A percentile compares a stretch with the other conserved stretches of the same genome.
Evolutionary conservation across 768 basidiomycete species (phyloP).

Genomic region (Heimioporus sp.): DNA sequence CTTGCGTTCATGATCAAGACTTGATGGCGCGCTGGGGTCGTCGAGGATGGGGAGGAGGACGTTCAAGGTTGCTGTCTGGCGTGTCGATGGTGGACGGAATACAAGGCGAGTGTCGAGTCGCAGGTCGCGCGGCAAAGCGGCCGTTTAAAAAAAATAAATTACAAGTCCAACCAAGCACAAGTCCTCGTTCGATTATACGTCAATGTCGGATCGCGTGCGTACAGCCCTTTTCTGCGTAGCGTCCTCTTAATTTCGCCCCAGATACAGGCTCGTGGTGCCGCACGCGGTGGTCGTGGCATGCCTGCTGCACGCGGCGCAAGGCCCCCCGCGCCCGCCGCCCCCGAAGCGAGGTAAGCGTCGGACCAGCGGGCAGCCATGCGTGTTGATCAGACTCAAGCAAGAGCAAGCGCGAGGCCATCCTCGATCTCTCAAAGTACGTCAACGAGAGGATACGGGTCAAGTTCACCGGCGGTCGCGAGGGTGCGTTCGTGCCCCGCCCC

Average conservation of each 20-base stretch:
- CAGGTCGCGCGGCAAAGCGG: slow-evolving; percentile 34
- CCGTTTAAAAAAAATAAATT: slow-evolving; percentile 31
- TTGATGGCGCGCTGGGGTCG: slow-evolving; percentile 21
- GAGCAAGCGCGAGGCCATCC: slow-evolving; percentile 84
- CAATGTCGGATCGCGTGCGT: slow-evolving; percentile 36
- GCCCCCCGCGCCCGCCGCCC: slow-evolving; percentile 8
- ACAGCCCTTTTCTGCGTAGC: neutral
- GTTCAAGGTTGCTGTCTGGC: neutral
- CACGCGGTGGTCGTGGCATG: slow-evolving; percentile 46
- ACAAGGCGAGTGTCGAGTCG: slow-evolving; percentile 23
- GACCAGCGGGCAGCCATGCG: slow-evolving; percentile 6
- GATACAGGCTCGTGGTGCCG: slow-evolving; percentile 57
- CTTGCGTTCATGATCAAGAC: slow-evolving; percentile 78
- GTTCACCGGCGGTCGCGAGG: slow-evolving; percentile 97
- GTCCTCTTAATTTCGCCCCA: neutral
- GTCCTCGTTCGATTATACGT: slow-evolving; percentile 14
- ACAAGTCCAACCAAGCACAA: slow-evolving; percentile 10
- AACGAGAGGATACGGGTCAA: slow-evolving; percentile 92
- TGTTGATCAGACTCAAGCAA: slow-evolving; percentile 34
- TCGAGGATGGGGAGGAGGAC: slow-evolving; percentile 19
- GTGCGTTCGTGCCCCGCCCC: slow-evolving; percentile 37
- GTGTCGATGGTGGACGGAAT: slow-evolving; percentile 23
- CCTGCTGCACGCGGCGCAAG: slow-evolving; percentile 26
- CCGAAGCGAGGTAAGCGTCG: slow-evolving; percentile 28
- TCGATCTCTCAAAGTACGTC: slow-evolving; percentile 92